These are phyloP conservation scores for Saxophila tyrrhenica DNA, from an alignment of 495 filamentous ascomycete genomes.

Conservation along the genomic window DNA sequence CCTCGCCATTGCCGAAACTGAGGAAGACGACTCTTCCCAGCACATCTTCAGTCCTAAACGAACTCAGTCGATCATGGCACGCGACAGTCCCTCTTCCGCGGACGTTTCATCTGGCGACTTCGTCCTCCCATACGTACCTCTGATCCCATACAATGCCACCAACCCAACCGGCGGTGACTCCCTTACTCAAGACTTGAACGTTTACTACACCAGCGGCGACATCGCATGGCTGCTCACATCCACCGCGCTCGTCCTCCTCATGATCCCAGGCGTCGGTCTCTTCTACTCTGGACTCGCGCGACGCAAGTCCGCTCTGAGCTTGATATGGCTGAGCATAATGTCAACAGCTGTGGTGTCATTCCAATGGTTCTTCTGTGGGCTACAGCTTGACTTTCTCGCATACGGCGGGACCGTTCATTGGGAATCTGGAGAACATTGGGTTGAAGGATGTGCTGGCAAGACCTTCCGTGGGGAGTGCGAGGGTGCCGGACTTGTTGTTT, in stretches of 20 bases:
- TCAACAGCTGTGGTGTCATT: constrained; percentile 81
- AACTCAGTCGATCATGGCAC: too few relatives aligned
- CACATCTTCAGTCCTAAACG: too few relatives aligned
- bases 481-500: constrained; percentile 82
- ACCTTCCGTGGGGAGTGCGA: constrained; percentile 69
- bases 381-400: constrained; percentile 91
- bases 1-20: too few relatives aligned
- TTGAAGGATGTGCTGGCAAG: constrained; percentile 68
- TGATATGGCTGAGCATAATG: constrained; percentile 97
- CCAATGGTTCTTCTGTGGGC: constrained; percentile 99
- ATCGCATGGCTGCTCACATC: constrained; percentile 84
- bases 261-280: constrained; percentile 98
- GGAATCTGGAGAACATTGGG: constrained; percentile 75
- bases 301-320: constrained; percentile 83
- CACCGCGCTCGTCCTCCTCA: constrained; percentile 84
- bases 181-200: constrained; percentile 48
- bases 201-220: constrained; percentile 58
- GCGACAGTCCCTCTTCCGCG: neutral
- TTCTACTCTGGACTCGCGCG: constrained; percentile 98
- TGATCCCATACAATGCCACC: constrained; percentile 46
- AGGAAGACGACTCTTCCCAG: too few relatives aligned
- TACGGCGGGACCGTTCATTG: constrained; percentile 69
- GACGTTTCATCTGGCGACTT: neutral
- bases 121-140: constrained; percentile 17
- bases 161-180: constrained; percentile 62